Evolutionary conservation across 2,329 filamentous ascomycete species (phyloP), one percentile per base, ranked within the genome.

Genomic region (Cladosporium sp.): DNA sequence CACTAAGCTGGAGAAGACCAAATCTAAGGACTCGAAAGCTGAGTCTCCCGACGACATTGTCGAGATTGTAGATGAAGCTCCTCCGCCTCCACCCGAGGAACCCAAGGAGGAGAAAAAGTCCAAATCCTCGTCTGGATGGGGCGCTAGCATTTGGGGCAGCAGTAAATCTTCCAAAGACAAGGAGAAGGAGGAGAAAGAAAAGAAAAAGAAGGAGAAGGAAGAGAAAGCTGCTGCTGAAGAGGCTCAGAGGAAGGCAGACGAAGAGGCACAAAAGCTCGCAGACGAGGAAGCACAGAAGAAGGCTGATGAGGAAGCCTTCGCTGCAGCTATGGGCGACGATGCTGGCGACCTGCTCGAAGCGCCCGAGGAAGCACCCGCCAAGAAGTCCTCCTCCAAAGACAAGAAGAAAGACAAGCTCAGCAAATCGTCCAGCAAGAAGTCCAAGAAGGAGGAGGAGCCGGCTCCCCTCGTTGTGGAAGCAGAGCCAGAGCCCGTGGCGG

Each of bases 171-270:
- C 72, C 35, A 69, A 71, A 51, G 67, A 71, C 55, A 66, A 67
- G 60, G 65, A 68, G 49, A 68, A 67, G 48, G 68, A 68, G 54
- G 62, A 65, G 47, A 77, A 79, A 50, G 77, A 80, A 58, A 74
- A 77, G 56, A 73, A 80, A 58, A 75, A 77, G 57, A 73, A 78
- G 58, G 76, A 77, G 64, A 70, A 70, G 39, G 67, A 71, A 36
- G 75, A 78, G 57, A 70, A 71, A 5, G 76, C 55, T 57, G 55
- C 55, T 37, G 51, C 51, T 13, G 51, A 44, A 45, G 51, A 48
- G 66, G 65, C 56, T 65, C 66, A 59, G 68, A 66, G 57, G 73
- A 69, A 15, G 73, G 71, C 68, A 4, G 50, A 53, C 17, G n/a
- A n/a, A n/a, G 50, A 47, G 65, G 65, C 56, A 67, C 66, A 58